Evolutionary conservation across 306 rosid genomes (phyloP).

Genomic region (Gynostemma pentaphyllum): DNA sequence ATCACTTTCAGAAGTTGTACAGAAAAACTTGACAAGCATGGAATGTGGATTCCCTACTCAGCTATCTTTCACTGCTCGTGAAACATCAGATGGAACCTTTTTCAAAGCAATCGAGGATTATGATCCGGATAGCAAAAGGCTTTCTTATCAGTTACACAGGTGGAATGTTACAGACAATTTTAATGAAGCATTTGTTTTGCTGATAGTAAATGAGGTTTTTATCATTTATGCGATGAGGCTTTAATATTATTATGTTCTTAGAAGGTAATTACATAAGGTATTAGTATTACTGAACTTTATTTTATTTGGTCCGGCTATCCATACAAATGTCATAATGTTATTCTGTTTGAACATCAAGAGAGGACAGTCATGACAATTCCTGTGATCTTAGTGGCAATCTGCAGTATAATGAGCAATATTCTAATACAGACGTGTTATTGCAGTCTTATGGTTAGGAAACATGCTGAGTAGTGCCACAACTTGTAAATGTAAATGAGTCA

Average conservation of each 20-base stretch:
- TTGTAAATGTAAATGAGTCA: not conserved
- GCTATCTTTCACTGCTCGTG: constrained; percentile 90
- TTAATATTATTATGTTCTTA: not conserved
- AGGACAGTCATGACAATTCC: not conserved
- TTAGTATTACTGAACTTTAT: not conserved
- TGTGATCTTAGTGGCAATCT: not conserved
- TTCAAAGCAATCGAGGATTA: constrained; percentile 89
- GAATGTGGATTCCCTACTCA: constrained; percentile 93
- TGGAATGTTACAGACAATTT: constrained; percentile 17
- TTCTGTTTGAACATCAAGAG: not conserved
- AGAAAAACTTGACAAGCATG: constrained; percentile 52
- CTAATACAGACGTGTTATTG: not conserved
- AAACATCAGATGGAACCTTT: constrained; percentile 86
- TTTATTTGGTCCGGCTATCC: not conserved
- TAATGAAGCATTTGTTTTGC: not conserved
- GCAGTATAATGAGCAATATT: not conserved
- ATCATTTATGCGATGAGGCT: not conserved
- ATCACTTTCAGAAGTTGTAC: constrained; percentile 43
- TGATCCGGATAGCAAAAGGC: constrained; percentile 88
- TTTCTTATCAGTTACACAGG: constrained; percentile 70
- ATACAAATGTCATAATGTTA: not conserved
- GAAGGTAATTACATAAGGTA: not conserved
- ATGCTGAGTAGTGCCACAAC: not conserved
- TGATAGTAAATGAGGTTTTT: not conserved
- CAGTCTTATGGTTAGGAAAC: not conserved